Conservation (phyloP, 1,284 basidiomycete species). For the Fistulinella cinereoalba region DNA sequence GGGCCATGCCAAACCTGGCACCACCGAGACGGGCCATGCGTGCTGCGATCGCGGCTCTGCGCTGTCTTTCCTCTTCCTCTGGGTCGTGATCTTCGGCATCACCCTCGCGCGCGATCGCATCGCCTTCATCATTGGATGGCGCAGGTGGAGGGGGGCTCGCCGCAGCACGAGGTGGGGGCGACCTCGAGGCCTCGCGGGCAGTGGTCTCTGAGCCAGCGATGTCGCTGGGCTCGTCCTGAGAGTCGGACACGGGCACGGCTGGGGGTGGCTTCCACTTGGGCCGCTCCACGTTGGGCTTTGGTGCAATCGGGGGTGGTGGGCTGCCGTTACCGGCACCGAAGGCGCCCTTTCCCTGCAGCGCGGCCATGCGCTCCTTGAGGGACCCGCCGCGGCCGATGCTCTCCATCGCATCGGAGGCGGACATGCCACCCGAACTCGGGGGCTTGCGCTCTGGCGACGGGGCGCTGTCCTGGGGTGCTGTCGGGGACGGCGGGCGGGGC, state of each 20-base stretch:
- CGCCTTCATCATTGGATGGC: slow-evolving; percentile 19
- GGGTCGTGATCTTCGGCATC: slow-evolving; percentile 51
- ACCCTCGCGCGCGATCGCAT: slow-evolving; percentile 24
- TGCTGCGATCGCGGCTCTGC: slow-evolving; percentile 79
- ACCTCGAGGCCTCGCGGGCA: slow-evolving; percentile 30
- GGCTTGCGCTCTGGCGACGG: slow-evolving; percentile 25
- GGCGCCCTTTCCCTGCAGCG: slow-evolving; percentile 73
- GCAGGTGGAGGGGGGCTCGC: slow-evolving; percentile 16
- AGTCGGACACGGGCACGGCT: slow-evolving; percentile 36
- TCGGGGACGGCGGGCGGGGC: slow-evolving; percentile 56
- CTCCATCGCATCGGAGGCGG: slow-evolving; percentile 79
- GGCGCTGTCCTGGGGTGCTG: slow-evolving; percentile 38
- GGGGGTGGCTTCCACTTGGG: slow-evolving; percentile 82
- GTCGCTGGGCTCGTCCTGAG: slow-evolving; percentile 42
- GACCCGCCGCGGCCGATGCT: slow-evolving; percentile 67
- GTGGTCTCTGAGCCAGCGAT: slow-evolving; percentile 11
- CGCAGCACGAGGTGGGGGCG: slow-evolving; percentile 23
- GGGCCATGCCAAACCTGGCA: slow-evolving; percentile 77
- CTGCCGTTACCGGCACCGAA: slow-evolving; percentile 49
- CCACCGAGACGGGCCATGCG: slow-evolving; percentile 89
- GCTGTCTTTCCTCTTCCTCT: slow-evolving; percentile 76
- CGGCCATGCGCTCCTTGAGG: slow-evolving; percentile 90
- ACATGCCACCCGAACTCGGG: slow-evolving; percentile 51
- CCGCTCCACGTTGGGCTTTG: slow-evolving; percentile 62
- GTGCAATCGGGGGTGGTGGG: slow-evolving; percentile 45